These are phyloP conservation scores for Trichoderma reesei DNA, from an alignment of 495 filamentous ascomycete species.

Conservation along the genomic window DNA sequence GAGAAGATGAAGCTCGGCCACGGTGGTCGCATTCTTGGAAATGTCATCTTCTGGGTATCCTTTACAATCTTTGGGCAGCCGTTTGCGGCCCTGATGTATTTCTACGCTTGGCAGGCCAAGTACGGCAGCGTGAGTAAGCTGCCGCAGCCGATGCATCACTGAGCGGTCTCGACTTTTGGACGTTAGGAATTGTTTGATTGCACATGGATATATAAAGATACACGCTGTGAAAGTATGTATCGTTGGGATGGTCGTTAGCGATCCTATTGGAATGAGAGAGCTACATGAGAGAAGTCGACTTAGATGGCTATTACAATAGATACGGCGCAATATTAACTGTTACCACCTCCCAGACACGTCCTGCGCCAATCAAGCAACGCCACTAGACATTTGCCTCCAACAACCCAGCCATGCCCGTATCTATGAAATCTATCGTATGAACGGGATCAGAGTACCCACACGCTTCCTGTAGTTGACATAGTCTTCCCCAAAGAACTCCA, in stretches of 20 bases:
- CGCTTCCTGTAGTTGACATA: conserved; percentile 62
- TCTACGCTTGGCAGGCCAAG: conserved; percentile 98
- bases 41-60: conserved; percentile 88
- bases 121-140: conserved; percentile 58
- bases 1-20: conserved; percentile 64
- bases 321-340: not conserved
- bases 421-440: conserved; percentile 31
- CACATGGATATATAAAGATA: not conserved
- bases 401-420: not conserved
- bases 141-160: not conserved
- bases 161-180: not conserved
- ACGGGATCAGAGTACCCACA: conserved; percentile 64
- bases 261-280: too few relatives aligned
- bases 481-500: conserved; percentile 75
- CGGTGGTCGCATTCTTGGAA: conserved; percentile 68
- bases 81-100: conserved; percentile 80
- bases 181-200: not conserved
- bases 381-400: too few relatives aligned
- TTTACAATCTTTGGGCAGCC: conserved; percentile 94
- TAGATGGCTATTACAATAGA: not conserved
- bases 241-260: not conserved
- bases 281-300: not conserved
- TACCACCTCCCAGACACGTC: not conserved
- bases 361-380: not conserved
- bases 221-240: not conserved